Evolutionary conservation across 352 stramenopile species (phyloP).

Genomic region (Globisporangium cederbergense): DNA sequence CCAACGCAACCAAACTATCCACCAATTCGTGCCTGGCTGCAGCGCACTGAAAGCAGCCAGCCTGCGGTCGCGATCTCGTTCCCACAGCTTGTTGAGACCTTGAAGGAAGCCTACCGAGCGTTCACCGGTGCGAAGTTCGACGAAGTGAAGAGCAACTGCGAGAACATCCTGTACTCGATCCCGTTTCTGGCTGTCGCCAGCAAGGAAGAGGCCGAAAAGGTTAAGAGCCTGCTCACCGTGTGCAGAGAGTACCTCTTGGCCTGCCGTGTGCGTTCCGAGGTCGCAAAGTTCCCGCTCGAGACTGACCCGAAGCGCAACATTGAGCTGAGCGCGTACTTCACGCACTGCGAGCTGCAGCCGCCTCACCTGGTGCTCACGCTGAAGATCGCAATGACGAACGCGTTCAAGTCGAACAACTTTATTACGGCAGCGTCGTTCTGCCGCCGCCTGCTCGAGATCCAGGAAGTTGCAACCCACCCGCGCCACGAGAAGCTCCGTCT

Average conservation of each 20-base stretch:
- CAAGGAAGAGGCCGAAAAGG: constrained; percentile 90
- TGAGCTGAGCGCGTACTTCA: constrained; percentile 99
- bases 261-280: constrained; percentile 93
- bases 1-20: constrained; percentile 81
- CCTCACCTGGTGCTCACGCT: constrained; percentile 97
- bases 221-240: constrained; percentile 95
- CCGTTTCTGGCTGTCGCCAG: constrained; percentile 94
- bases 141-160: constrained; percentile 92
- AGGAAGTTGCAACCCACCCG: constrained; percentile 89
- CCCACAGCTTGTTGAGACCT: constrained; percentile 85
- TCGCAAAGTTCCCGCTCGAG: constrained; percentile 67
- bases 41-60: constrained; percentile 85
- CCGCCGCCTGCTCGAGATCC: constrained; percentile 97
- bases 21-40: constrained; percentile 74
- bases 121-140: constrained; percentile 99
- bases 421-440: constrained; percentile 98
- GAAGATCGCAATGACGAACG: constrained; percentile 98
- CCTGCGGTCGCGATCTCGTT: constrained; percentile 90
- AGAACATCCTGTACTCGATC: constrained; percentile 92
- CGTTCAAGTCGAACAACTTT: constrained; percentile 99
- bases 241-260: constrained; percentile 98
- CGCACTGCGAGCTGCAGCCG: constrained; percentile 98
- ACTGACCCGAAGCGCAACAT: constrained; percentile 89
- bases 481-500: constrained; percentile 93
- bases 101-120: constrained; percentile 94